A percentile compares a stretch with the other conserved stretches of the same genome.
phyloP scores from a whole-genome alignment of 2,329 filamentous ascomycete species.

The Fusarium marasasianum region DNA sequence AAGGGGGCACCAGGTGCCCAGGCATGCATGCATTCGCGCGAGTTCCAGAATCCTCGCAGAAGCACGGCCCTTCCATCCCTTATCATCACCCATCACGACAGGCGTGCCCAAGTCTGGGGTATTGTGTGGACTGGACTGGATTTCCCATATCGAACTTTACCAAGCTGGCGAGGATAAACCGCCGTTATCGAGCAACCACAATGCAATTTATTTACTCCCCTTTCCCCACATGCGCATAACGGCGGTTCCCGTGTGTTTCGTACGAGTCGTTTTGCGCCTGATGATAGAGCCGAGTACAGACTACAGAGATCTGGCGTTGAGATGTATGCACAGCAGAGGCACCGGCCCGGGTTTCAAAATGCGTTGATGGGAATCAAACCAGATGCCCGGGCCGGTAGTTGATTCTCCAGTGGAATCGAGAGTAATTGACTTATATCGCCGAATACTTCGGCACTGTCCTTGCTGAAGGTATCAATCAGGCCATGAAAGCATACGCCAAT shows the following conservation, averaged over 20 bases:
- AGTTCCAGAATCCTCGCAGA: constrained; percentile 42
- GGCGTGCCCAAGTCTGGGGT: background rate
- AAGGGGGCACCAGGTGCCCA: background rate
- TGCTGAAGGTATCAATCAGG: background rate
- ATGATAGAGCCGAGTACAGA: background rate
- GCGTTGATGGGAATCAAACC: background rate
- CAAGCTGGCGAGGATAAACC: constrained; percentile 30
- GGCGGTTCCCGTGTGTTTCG: constrained; percentile 28
- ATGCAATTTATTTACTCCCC: background rate
- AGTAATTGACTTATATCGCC: background rate
- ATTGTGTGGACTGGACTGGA: constrained; percentile 16
- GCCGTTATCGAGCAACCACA: constrained; percentile 25
- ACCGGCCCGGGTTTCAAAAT: constrained; percentile 36
- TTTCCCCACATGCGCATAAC: constrained; percentile 22
- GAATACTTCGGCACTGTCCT: background rate
- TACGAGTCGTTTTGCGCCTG: constrained; percentile 8
- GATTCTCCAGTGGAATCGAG: background rate
- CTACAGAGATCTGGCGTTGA: background rate
- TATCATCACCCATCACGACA: background rate
- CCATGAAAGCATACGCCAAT: background rate
- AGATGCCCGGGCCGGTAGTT: constrained; percentile 32
- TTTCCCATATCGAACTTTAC: constrained; percentile 8
- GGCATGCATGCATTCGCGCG: constrained; percentile 3
- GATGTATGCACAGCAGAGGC: background rate
- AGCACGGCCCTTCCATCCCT: constrained; percentile 6